Evolutionary conservation across 148 eudicot genomes (phyloP).

Genomic region (Chenopodium formosanum): DNA sequence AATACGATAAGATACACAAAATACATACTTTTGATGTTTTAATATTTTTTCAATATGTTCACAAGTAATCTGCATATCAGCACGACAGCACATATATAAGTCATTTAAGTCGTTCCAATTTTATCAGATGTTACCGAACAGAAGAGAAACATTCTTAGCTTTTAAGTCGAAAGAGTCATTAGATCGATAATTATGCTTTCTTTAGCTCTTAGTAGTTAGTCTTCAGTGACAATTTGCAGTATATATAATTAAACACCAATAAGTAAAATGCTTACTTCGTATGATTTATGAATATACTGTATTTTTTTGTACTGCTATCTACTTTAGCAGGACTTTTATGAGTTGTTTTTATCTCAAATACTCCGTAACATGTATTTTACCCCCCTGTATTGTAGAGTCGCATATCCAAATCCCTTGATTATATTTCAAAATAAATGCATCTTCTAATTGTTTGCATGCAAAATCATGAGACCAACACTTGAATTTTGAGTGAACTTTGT

Average conservation of each 20-base stretch:
- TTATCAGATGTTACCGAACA: neutral
- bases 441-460: conserved; percentile 3
- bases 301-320: neutral
- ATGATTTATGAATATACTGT: too few species aligned
- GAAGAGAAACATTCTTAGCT: neutral
- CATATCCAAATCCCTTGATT: neutral
- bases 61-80: too few species aligned
- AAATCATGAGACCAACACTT: conserved; percentile 1
- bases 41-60: too few species aligned
- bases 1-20: neutral
- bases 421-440: conserved; percentile 3
- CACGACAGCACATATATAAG: neutral
- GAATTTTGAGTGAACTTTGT: too few species aligned
- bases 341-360: neutral
- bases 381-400: too few species aligned
- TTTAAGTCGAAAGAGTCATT: neutral
- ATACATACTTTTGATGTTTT: neutral
- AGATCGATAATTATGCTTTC: neutral
- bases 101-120: neutral
- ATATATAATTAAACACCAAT: too few species aligned
- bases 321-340: neutral
- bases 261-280: too few species aligned
- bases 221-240: neutral
- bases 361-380: neutral
- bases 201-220: neutral